Base-by-base conservation (phyloP, 345 rosid genomes). In the Excoecaria cochinchinensis region DNA sequence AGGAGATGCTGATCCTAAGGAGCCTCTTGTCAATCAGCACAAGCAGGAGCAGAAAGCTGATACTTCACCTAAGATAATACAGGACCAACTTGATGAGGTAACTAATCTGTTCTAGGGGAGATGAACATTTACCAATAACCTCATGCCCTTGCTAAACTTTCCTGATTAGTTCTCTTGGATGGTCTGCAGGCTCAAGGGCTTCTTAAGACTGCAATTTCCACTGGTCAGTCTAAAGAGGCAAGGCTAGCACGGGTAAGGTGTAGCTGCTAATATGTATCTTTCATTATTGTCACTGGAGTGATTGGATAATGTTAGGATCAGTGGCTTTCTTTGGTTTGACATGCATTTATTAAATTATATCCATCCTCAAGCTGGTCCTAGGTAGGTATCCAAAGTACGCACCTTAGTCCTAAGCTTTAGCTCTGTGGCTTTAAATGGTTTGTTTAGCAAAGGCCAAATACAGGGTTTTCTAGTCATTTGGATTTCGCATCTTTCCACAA, bases 201-300 rank as follows among this genome's bases (percentile, higher is more conserved):
- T 80, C 90, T 96, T 68, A 90, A 96, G 86, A 89, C 88, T 80
- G 81, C 98, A 68, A 79, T 81, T 81, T 82, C 98, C 75, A 88
- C 92, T 70, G 99, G 98, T 72, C 95, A 89, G 84, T 96, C 99
- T 70, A 96, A 96, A 83, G 99, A 96, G 85, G 98, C 99, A 69
- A 89, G 99, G 78, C 79, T 96, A 84, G 94, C 98, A 74, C 92
- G 95, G 92, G 99, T 93, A 90, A 87, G 94, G 70, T 77, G 66
- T 57, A 64, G 17, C 31, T 73, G 39, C 38, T 73, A 22, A 14
- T 31, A 14, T 50, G 13, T n/a, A 56, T 17, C 4, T 51, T 31
- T 69, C 19, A 8, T 21, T 5, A 14, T 57, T 56, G 16, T 60
- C 40, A 12, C 22, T 22, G 25, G 77, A 66, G 24, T 60, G 14